Conservation (phyloP, 306 rosid genomes). For the Vicia villosa region DNA sequence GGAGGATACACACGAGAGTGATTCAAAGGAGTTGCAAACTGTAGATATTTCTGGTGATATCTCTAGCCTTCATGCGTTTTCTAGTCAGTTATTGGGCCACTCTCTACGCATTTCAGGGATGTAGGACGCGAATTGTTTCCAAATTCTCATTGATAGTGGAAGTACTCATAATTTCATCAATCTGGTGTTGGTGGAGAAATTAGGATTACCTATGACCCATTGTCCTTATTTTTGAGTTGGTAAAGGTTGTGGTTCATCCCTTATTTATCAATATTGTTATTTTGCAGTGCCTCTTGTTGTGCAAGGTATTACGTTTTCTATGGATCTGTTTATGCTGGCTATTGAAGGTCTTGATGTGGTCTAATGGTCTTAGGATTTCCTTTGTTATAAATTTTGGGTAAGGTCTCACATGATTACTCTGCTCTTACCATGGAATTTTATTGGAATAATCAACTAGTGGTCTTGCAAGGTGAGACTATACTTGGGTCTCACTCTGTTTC, state of each 20-base stretch:
- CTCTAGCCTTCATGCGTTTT: neutral
- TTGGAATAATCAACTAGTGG: neutral
- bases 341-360: neutral
- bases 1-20: neutral
- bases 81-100: neutral
- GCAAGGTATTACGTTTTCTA: neutral
- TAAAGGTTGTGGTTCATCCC: neutral
- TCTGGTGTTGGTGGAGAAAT: neutral
- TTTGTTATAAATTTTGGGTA: neutral
- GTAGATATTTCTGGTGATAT: neutral
- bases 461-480: neutral
- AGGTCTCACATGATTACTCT: neutral
- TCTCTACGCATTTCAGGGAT: neutral
- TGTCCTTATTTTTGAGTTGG: neutral
- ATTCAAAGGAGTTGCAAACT: neutral
- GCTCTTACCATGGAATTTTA: neutral
- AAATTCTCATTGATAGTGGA: neutral
- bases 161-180: neutral
- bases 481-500: neutral
- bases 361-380: neutral
- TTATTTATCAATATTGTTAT: neutral
- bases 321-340: neutral
- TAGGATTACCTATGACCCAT: neutral
- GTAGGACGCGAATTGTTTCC: neutral
- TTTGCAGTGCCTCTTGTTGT: fast-evolving